Conservation (phyloP, 2,329 filamentous ascomycete genomes). For the Mycocentrospora acerina region DNA sequence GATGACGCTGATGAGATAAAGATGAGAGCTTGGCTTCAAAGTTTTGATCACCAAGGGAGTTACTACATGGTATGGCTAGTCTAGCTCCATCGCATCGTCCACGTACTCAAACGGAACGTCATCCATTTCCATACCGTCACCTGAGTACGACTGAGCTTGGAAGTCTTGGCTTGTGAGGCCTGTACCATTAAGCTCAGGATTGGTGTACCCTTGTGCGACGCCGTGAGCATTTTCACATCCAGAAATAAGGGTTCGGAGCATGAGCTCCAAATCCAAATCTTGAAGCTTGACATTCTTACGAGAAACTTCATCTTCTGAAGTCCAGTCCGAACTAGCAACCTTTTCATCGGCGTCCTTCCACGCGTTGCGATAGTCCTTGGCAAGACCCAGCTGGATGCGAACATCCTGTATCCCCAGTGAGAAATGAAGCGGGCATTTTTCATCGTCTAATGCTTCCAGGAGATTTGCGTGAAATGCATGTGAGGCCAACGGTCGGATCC, state of each 20-base stretch:
- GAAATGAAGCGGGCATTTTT: conserved; percentile 57
- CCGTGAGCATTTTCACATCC: conserved; percentile 62
- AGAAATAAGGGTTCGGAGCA: conserved; percentile 58
- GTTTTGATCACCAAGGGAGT: too few species aligned
- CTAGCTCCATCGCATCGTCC: conserved; percentile 41
- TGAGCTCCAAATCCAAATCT: conserved; percentile 63
- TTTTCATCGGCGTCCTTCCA: conserved; percentile 68
- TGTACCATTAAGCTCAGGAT: conserved; percentile 5
- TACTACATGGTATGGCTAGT: conserved; percentile 10
- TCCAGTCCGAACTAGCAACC: conserved; percentile 3
- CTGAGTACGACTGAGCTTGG: conserved; percentile 12
- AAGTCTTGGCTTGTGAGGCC: conserved; percentile 23
- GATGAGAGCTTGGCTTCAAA: too few species aligned
- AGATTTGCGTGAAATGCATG: conserved; percentile 72
- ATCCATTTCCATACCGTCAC: conserved; percentile 15
- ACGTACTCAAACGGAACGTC: conserved; percentile 36
- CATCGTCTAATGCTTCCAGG: conserved; percentile 61
- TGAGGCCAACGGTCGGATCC: conserved; percentile 22
- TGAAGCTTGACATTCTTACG: conserved; percentile 49
- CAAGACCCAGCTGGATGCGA: conserved; percentile 60
- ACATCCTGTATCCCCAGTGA: conserved; percentile 60
- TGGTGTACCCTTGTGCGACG: conserved; percentile 32
- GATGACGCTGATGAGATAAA: too few species aligned
- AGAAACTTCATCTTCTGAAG: conserved; percentile 20
- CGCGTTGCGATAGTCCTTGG: conserved; percentile 70